Base-by-base conservation (phyloP, 2,329 filamentous ascomycete genomes). In the Hymenoscyphus repandus region DNA sequence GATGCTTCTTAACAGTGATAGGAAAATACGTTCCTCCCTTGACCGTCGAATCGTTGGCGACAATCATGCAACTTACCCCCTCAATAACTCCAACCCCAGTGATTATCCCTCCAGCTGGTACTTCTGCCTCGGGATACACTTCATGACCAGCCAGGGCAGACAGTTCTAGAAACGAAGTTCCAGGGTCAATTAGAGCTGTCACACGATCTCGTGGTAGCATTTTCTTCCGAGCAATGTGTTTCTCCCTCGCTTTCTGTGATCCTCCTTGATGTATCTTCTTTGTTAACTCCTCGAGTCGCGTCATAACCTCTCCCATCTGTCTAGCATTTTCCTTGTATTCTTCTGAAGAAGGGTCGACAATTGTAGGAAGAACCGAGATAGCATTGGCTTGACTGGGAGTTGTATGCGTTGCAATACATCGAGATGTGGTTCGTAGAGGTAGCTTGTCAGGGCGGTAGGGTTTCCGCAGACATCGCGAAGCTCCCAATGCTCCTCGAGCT, bases 11-110 rank as follows among this genome's bases (percentile, higher is more conserved):
- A 52, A 97, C 89, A 0, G 92, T 99, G 61, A 97, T 90, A 1
- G 92, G 92, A 66, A 92, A 97, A 72, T 99, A 99, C 1, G 92
- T 95, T 20, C 92, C 92, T 47, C 92, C 92, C 72, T 97, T 99
- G 64, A 97, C 92, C 15, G 92, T 96, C 72, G 89, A 95, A 68
- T 96, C 92, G 67, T 97, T 96, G 51, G 90, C 91, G 45, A 96
- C 88, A 61, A 97, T 88, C 73, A 96, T 86, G 69, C 92, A 97
- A 37, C 84, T 86, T 22, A 96, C 90, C 12, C 92, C 92, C 66
- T 93, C 87, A 22, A 99, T 88, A 1, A 87, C 86, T 2, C 92
- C 92, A 47, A 97, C 82, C 1, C 92, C 93, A 0, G 93, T 95
- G 52, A 99, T 90, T 59, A 99, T 93, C 6, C 90, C 92, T 22